Evolutionary conservation across 768 basidiomycete species (phyloP).

Genomic region (Erythrobasidium yunnanense): DNA sequence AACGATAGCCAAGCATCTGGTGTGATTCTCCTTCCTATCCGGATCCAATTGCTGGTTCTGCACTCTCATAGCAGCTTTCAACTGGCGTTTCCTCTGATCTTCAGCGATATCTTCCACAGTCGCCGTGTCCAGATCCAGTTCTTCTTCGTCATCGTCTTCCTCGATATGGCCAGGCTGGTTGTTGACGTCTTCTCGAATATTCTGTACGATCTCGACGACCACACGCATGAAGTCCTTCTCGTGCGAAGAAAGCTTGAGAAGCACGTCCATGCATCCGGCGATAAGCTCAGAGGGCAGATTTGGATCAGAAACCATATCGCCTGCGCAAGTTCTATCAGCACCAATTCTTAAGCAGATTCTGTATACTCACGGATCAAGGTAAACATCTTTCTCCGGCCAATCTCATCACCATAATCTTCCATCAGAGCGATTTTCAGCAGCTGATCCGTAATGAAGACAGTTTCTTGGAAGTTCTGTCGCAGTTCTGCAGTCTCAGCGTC

Average conservation of each 20-base stretch:
- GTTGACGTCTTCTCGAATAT: conserved; percentile 48
- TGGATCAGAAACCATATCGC: conserved; percentile 68
- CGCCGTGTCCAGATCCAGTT: background rate
- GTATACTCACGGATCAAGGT: conserved; percentile 60
- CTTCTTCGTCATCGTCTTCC: conserved; percentile 29
- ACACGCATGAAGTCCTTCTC: conserved; percentile 79
- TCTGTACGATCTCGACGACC: conserved; percentile 76
- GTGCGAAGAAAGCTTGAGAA: conserved; percentile 57
- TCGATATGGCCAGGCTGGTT: conserved; percentile 33
- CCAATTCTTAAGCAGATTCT: background rate
- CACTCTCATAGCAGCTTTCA: conserved; percentile 35
- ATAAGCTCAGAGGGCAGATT: conserved; percentile 60
- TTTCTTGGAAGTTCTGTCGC: background rate
- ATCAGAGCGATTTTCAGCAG: conserved; percentile 66
- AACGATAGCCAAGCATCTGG: conserved; percentile 64
- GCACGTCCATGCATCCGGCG: conserved; percentile 67
- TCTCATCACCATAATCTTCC: conserved; percentile 84
- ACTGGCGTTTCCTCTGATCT: conserved; percentile 37
- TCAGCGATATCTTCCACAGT: conserved; percentile 17
- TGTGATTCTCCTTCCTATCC: conserved; percentile 58
- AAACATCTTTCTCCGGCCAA: conserved; percentile 77
- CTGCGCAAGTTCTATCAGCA: conserved; percentile 42
- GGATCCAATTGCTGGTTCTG: conserved; percentile 49
- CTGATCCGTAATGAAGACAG: conserved; percentile 62
- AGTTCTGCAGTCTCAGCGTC: conserved; percentile 42